Base-by-base conservation (phyloP, 1,284 basidiomycete species). In the Tylopilus sp. region DNA sequence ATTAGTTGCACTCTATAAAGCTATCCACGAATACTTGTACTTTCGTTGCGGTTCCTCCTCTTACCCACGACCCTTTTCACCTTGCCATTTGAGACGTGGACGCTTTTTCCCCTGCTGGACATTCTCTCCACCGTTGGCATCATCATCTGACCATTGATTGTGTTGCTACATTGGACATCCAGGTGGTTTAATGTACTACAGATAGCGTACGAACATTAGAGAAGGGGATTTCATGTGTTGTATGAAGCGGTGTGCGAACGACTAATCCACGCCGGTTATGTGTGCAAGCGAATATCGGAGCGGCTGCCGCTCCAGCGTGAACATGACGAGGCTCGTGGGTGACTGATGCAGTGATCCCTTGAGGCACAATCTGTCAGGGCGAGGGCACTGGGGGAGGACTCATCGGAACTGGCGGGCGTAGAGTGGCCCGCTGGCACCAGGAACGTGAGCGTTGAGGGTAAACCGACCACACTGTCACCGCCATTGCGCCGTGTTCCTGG, bases 11-110 rank as follows among this genome's bases (percentile, higher is more conserved):
- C 48, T 47, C 52, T 53, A 56, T 68, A 65, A 25, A 54, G 45
- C 51, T 67, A 69, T 51, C 41, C 52, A 53, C 59, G 44, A 56
- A 43, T 63, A 66, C 53, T 54, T 67, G 61, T 66, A 67, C 39
- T 55, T 48, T 41, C 41, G n/a, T 49, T 54, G 42, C 23, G 42
- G 31, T 36, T 42, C 9, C 16, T 33, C 18, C 5, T 43, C 4
- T 4, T 13, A 31, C 31, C 31, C 36, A 30, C 26, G 12, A 45
- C 45, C 54, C 25, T 25, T 46, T 43, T 23, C 18, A 34, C 4
- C 21, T 37, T 25, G 37, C 34, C 40, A 37, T 45, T 52, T 36
- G 48, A 47, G 44, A 21, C 33, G 31, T 41, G 61, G 61, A 64
- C 65, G 11, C 28, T 10, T 6, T 33, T 16, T 33, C 16, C 12